Base-by-base conservation (phyloP, 805 yeast species). In the Wickerhamomyces xylosicus region DNA sequence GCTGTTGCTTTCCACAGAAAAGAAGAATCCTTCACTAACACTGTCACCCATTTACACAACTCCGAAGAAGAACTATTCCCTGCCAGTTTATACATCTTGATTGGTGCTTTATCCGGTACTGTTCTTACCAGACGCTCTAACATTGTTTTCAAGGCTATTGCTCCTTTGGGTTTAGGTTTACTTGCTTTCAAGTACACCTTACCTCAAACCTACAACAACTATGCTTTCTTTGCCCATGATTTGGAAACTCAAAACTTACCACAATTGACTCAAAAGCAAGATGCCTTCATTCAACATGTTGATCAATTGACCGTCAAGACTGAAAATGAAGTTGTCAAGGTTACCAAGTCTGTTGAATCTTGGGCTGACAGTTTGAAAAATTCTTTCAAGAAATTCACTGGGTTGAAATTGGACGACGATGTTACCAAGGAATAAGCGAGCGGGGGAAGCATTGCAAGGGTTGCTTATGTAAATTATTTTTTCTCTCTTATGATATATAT, bases 31-130 rank as follows among this genome's bases (percentile, higher is more conserved):
- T 76, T 83, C 37, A 71, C 84, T 8, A 56, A 66, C 22, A 79
- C 90, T 1, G 57, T 84, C 10, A 67, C 87, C 20, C 66, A 67
- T 14, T 67, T 86, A 47, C 86, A 79, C 56, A 67, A 72, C 43
- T 73, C 64, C 48, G 59, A 67, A 33, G 95, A 86, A 61, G 83
- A 76, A 36, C 59, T 85, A 37, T 66, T 82, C 37, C 92, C 95
- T 13, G 81, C 80, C 45, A 60, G 77, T 3, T 58, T 84, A 22
- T 86, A 84, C 55, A 67, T 86, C 31, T 54, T 76, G 9, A 72
- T 85, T 21, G 87, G 85, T 13, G 69, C 76, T 2, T 65, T 86
- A 39, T 62, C 85, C 7, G 95, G 95, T 31, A 71, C 81, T 35
- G 78, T 85, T 38, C 49, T 78, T 37, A 74, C 92, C 2, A 81